These are phyloP conservation scores for Phyllosticta capitalensis DNA, from an alignment of 2,329 filamentous ascomycete species.

Conservation along the genomic window DNA sequence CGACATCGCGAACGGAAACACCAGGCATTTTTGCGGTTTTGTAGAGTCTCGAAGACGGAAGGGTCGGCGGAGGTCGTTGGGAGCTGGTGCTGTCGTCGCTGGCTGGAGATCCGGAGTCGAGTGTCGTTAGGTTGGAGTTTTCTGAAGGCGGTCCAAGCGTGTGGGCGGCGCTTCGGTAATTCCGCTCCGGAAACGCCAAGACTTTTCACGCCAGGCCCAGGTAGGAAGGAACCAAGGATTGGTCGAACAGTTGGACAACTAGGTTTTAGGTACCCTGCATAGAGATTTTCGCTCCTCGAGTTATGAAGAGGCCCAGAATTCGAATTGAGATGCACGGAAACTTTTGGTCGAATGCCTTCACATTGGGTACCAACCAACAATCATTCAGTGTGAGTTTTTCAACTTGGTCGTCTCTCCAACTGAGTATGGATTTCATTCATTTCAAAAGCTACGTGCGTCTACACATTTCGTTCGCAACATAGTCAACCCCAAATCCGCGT, in stretches of 20 bases:
- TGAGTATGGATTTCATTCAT: background rate
- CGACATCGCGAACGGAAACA: constrained; percentile 75
- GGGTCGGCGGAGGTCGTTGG: background rate
- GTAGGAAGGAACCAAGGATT: background rate
- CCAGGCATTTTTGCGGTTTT: constrained; percentile 51
- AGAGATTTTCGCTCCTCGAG: too few species aligned
- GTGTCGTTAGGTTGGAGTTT: background rate
- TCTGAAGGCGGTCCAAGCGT: background rate
- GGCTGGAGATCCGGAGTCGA: background rate
- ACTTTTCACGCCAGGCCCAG: background rate
- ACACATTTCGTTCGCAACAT: background rate
- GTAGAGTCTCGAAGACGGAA: background rate
- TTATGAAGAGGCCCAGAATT: too few species aligned
- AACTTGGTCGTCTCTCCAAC: too few species aligned
- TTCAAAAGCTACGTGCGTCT: background rate
- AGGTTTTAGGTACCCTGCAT: too few species aligned
- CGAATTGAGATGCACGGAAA: too few species aligned
- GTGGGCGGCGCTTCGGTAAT: background rate
- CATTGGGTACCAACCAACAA: too few species aligned
- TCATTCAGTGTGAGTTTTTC: too few species aligned
- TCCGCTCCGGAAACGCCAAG: background rate
- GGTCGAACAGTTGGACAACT: too few species aligned
- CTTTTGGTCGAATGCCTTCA: too few species aligned
- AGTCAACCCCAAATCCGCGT: background rate
- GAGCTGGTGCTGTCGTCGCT: background rate